Evolutionary conservation across 23 red algal genomes (phyloP), one percentile per base, ranked within the genome.

Genomic region (Gracilariopsis chorda): DNA sequence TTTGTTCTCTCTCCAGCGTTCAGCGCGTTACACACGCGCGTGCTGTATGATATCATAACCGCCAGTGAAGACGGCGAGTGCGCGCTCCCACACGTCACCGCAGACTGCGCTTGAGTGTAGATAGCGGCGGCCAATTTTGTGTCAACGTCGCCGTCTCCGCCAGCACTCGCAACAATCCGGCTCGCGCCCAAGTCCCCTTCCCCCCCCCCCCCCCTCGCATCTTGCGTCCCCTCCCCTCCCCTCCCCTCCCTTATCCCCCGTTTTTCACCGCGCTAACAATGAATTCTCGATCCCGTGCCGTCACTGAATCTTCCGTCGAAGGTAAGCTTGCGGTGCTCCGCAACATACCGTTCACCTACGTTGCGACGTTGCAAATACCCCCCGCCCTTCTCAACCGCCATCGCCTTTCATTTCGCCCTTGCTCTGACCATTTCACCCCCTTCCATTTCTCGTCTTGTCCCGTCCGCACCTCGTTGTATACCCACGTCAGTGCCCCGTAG

Each of bases 401-500:
- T 53, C 20, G 13, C 20, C 49, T 53, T 14, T 13, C 13, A 20
- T 20, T 53, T 14, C 20, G 49, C 49, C 13, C 13, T 14, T 20
- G 20, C 20, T 53, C 13, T 14, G 49, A 53, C 20, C 49, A 13
- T 14, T 20, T 20, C 13, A 53, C 13, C 13, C 49, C 49, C 13
- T 20, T 13, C 13, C 13, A 53, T 20, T 14, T 13, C 20, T 53
- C 13, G 13, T 20, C 20, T 14, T 13, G 25, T 63, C 58, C 58
- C 58, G 34, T 19, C 36, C 24, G 36, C 36, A 37, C 67, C 20
- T 9, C 56, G 39, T 30, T 70, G 14, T 12, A 21, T 46, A 11
- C 10, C 16, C 32, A 7, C 40, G 8, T 29, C 81, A 94, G 97
- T 99, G 25, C 97, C 97, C 8, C 79, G 97, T 57, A 96, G 95